Percentiles rank a stretch among this genome's conserved stretches.
Conservation (phyloP, 805 yeast genomes). For the Pichia nakasei region DNA sequence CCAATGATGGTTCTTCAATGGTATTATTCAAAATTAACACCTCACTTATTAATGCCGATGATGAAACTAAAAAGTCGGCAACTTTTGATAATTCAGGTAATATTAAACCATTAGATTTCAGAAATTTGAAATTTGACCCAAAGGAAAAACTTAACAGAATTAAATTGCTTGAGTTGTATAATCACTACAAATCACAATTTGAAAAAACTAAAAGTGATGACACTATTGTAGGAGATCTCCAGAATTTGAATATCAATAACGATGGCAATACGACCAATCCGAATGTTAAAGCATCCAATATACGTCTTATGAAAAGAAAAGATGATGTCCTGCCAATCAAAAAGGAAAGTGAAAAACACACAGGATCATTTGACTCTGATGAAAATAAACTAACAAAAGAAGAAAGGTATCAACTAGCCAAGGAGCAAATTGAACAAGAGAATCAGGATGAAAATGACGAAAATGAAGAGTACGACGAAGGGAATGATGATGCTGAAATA, state of each 20-base stretch:
- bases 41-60: slow-evolving; percentile 28
- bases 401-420: slow-evolving; percentile 34
- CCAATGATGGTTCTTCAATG: slow-evolving; percentile 44
- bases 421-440: slow-evolving; percentile 27
- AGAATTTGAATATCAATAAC: background rate
- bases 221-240: background rate
- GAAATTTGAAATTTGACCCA: slow-evolving; percentile 24
- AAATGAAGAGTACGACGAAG: slow-evolving; percentile 13
- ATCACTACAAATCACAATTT: slow-evolving; percentile 4
- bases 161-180: slow-evolving; percentile 21
- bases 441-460: slow-evolving; percentile 21
- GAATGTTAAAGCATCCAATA: background rate
- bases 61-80: slow-evolving; percentile 24
- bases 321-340: background rate
- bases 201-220: background rate
- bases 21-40: slow-evolving; percentile 31
- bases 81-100: slow-evolving; percentile 26
- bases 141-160: slow-evolving; percentile 25
- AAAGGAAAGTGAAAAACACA: background rate
- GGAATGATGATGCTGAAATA: background rate
- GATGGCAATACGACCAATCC: background rate
- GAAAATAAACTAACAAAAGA: slow-evolving; percentile 26
- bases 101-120: slow-evolving; percentile 25
- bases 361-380: background rate
- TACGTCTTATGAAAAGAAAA: background rate